Conservation (phyloP, 2,329 filamentous ascomycete genomes). For the Metarhizium brunneum region DNA sequence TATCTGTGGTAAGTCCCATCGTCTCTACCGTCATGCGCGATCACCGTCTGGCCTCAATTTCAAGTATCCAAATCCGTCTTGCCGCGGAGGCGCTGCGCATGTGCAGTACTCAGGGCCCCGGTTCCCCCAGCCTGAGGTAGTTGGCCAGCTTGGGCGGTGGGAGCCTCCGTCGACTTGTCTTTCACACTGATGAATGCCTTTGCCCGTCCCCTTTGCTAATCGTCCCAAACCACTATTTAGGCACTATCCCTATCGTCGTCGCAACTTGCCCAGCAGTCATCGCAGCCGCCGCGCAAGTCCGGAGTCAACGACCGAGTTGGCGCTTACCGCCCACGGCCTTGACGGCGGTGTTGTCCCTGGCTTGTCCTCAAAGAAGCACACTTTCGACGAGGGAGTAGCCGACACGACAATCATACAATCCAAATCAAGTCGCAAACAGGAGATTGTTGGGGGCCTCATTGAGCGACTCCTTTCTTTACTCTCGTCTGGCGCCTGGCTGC, state of each 20-base stretch:
- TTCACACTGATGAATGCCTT: neutral
- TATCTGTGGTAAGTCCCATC: slow-evolving; percentile 28
- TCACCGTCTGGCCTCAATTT: slow-evolving; percentile 20
- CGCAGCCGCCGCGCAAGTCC: slow-evolving; percentile 22
- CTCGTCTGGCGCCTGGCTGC: slow-evolving; percentile 10
- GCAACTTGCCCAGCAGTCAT: slow-evolving; percentile 10
- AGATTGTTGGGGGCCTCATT: neutral
- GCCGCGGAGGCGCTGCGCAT: slow-evolving; percentile 10
- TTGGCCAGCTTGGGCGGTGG: neutral
- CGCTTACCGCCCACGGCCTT: slow-evolving; percentile 24
- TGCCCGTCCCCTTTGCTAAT: slow-evolving; percentile 1
- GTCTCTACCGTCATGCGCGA: slow-evolving; percentile 26
- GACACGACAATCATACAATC: slow-evolving; percentile 8
- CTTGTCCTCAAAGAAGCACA: slow-evolving; percentile 10
- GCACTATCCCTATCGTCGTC: neutral
- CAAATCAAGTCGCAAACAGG: neutral
- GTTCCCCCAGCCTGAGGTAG: neutral
- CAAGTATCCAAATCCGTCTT: slow-evolving; percentile 13
- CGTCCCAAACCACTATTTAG: neutral
- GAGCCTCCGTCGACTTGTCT: neutral
- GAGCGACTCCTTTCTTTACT: slow-evolving; percentile 9
- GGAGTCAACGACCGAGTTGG: slow-evolving; percentile 18
- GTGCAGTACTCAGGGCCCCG: neutral
- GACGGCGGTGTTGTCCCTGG: slow-evolving; percentile 19
- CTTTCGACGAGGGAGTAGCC: slow-evolving; percentile 9